Conservation (phyloP, 805 yeast genomes). For the Yamadazyma philogaea region DNA sequence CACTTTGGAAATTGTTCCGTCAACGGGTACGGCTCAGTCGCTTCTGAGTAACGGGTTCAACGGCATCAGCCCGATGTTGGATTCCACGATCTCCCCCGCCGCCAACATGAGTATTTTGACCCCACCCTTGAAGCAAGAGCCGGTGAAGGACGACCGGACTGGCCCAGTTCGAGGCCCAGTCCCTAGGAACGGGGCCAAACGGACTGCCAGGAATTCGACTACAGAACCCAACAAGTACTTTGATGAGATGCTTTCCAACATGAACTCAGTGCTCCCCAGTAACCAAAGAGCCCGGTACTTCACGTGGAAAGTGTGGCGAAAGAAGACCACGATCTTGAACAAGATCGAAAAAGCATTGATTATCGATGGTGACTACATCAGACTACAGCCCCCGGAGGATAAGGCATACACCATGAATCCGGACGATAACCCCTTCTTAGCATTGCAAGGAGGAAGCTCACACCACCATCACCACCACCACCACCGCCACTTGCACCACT, state of each 20-base stretch:
- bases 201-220: slow-evolving; percentile 3
- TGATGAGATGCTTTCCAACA: slow-evolving; percentile 29
- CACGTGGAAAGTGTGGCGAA: slow-evolving; percentile 84
- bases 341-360: slow-evolving; percentile 81
- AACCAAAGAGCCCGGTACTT: slow-evolving; percentile 59
- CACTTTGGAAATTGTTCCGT: slow-evolving; percentile 9
- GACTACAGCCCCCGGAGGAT: slow-evolving; percentile 82
- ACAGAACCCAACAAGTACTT: slow-evolving; percentile 22
- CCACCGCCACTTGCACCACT: slow-evolving; percentile 38
- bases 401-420: slow-evolving; percentile 40
- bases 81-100: slow-evolving; percentile 12
- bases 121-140: slow-evolving; percentile 8
- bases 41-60: slow-evolving; percentile 3
- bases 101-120: slow-evolving; percentile 6
- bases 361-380: slow-evolving; percentile 91
- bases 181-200: neutral
- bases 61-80: slow-evolving; percentile 8
- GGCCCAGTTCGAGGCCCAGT: neutral
- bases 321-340: slow-evolving; percentile 78
- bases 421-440: slow-evolving; percentile 29
- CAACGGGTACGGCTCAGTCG: slow-evolving; percentile 8
- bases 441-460: slow-evolving; percentile 14
- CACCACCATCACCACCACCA: slow-evolving; percentile 32
- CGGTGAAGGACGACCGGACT: neutral
- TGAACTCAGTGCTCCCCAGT: slow-evolving; percentile 29